A percentile compares a stretch with the other conserved stretches of the same genome.
Conservation (phyloP, 129 eudicot genomes). For the Dittrichia graveolens region DNA sequence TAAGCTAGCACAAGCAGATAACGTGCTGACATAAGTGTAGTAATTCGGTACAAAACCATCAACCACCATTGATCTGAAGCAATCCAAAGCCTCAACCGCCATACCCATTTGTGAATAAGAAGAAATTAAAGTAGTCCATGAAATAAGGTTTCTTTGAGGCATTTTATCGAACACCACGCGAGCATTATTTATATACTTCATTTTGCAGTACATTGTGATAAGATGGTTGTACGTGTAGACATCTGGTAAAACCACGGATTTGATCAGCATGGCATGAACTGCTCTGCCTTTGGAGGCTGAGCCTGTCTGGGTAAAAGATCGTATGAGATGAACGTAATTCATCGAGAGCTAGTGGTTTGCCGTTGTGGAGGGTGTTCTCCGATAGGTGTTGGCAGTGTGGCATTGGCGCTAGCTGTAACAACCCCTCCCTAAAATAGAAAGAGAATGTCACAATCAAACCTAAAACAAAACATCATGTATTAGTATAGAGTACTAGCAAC, state of each 20-base stretch:
- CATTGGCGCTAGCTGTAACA: conserved; percentile 16
- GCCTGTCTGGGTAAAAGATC: conserved; percentile 33
- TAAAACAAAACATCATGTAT: too few species aligned
- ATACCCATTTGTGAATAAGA: conserved; percentile 53
- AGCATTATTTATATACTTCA: conserved; percentile 41
- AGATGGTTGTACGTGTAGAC: conserved; percentile 61
- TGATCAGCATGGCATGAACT: conserved; percentile 53
- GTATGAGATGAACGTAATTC: conserved; percentile 57
- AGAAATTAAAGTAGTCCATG: conserved; percentile 66
- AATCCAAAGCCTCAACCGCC: conserved; percentile 40
- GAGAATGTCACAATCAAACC: too few species aligned
- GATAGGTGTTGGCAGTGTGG: conserved; percentile 7
- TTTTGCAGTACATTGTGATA: conserved; percentile 54
- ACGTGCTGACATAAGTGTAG: conserved; percentile 61
- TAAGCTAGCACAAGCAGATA: conserved; percentile 52
- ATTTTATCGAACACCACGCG: conserved; percentile 63
- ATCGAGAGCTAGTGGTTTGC: conserved; percentile 30
- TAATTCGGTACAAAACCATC: conserved; percentile 57
- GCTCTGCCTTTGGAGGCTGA: conserved; percentile 50
- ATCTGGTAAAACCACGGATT: conserved; percentile 47
- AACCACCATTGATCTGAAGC: conserved; percentile 51
- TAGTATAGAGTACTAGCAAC: too few species aligned
- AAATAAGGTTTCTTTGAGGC: conserved; percentile 60
- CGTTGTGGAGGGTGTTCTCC: conserved; percentile 12
- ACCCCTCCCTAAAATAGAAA: too few species aligned